Conservation (phyloP, 2,329 filamentous ascomycete species). For the Paraconiothyrium brasiliense region DNA sequence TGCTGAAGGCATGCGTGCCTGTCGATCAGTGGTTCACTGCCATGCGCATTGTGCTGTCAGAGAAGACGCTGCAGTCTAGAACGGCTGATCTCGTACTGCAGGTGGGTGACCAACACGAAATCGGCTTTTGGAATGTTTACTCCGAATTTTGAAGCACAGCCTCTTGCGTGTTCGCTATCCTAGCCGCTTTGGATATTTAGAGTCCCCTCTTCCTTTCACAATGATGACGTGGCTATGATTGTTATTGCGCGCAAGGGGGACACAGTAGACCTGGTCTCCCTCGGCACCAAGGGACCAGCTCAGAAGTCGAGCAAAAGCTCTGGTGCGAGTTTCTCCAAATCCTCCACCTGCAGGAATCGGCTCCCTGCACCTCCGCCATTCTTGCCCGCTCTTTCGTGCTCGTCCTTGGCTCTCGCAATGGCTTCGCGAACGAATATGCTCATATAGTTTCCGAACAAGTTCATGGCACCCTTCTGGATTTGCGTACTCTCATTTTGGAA, state of each 20-base stretch:
- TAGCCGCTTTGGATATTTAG: background rate
- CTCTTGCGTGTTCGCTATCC: background rate
- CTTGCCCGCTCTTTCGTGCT: conserved; percentile 64
- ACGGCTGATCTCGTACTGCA: background rate
- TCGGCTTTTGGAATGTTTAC: no score
- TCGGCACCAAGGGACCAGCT: conserved; percentile 19
- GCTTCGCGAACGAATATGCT: conserved; percentile 92
- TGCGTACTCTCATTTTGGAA: conserved; percentile 65
- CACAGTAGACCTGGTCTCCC: background rate
- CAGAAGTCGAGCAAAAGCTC: conserved; percentile 88
- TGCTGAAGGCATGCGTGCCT: background rate
- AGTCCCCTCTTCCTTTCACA: background rate
- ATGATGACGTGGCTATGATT: background rate
- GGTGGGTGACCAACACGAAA: background rate
- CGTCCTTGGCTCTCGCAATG: conserved; percentile 78
- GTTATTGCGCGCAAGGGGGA: background rate
- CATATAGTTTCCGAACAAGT: conserved; percentile 82
- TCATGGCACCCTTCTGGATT: conserved; percentile 60
- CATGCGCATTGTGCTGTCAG: background rate
- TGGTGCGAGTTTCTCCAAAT: conserved; percentile 86
- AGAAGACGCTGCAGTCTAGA: background rate
- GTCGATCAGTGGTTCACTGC: background rate
- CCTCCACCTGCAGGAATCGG: conserved; percentile 84
- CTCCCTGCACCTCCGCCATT: conserved; percentile 48
- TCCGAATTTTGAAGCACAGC: background rate